Conservation (phyloP, 225 moss, liverwort and hornwort species). For the Takakia lepidozioides region DNA sequence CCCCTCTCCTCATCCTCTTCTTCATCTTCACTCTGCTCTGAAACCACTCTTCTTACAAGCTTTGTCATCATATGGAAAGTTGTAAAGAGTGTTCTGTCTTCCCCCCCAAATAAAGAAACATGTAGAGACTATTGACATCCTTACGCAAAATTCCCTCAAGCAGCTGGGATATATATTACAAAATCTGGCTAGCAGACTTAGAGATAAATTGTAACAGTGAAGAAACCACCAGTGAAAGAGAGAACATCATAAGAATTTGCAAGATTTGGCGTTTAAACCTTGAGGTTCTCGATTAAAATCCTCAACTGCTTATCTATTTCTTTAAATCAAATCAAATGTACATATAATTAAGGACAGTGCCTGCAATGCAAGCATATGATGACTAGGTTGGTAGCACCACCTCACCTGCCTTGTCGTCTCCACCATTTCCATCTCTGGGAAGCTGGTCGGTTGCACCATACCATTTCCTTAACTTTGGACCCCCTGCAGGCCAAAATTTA, state of each 20-base stretch:
- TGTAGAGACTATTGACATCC: no score
- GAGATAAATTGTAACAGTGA: background rate
- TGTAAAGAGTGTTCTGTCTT: no score
- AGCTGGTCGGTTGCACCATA: conserved; percentile 89
- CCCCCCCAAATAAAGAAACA: no score
- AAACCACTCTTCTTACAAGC: background rate
- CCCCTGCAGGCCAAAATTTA: conserved; percentile 35
- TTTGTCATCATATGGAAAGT: background rate
- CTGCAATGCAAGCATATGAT: no score
- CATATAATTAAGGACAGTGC: no score
- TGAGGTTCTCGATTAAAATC: no score
- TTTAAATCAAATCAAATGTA: no score
- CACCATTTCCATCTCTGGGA: conserved; percentile 42
- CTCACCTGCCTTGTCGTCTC: conserved; percentile 15
- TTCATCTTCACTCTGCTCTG: conserved; percentile 24
- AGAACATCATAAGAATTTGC: no score
- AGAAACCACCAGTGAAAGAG: background rate
- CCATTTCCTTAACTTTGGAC: conserved; percentile 97
- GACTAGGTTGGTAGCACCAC: no score
- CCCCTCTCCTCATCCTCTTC: conserved; percentile 31
- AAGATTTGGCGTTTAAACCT: no score
- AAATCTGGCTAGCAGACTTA: background rate
- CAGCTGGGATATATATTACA: background rate
- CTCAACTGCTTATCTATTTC: no score
- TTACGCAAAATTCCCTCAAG: no score